Conservation (phyloP, 2,329 filamentous ascomycete genomes). For the Botrytis tulipae region DNA sequence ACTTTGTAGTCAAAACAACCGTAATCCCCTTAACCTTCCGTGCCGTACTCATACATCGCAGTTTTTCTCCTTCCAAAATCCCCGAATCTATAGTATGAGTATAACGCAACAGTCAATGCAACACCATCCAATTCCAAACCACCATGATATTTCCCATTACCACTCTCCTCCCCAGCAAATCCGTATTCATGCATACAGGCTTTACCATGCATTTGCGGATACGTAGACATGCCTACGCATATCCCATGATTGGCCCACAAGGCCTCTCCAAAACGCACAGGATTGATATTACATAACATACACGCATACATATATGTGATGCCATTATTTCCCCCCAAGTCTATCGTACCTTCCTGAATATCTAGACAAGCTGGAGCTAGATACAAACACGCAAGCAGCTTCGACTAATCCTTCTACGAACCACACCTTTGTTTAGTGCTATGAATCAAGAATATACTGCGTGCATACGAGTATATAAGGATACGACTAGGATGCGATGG, state of each 20-base stretch:
- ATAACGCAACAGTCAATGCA: neutral
- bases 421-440: neutral
- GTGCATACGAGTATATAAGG: too few species aligned
- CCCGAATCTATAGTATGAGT: neutral
- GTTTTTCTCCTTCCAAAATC: neutral
- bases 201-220: neutral
- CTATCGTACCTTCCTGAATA: neutral
- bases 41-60: neutral
- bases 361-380: neutral
- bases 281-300: neutral
- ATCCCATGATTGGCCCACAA: neutral
- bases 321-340: too few species aligned
- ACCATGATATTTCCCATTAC: neutral
- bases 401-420: neutral
- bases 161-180: neutral
- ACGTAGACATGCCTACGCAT: fast-evolving
- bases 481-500: neutral
- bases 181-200: neutral
- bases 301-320: neutral
- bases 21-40: neutral
- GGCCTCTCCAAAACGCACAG: neutral
- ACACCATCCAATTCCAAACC: neutral
- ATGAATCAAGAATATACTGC: neutral
- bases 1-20: neutral
- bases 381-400: neutral